Base-by-base conservation (phyloP, 768 basidiomycete species). In the Bullera alba region DNA sequence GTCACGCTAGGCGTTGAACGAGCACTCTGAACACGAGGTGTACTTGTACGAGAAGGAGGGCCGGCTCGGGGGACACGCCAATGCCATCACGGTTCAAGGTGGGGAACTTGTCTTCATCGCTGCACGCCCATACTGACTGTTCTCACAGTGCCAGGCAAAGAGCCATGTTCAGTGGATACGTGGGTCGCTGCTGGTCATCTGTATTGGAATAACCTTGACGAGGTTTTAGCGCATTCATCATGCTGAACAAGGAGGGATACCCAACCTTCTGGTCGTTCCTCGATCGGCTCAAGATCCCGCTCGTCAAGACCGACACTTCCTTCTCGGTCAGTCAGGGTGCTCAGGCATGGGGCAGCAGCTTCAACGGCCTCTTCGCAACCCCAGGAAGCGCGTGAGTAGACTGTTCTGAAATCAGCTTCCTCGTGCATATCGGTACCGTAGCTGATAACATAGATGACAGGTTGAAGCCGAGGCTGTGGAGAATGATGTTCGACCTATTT, bases 111-210 rank as follows among this genome's bases (percentile, higher is more conserved):
- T 39, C 5, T 34, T 32, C 16, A 44, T 29, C 26, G 19, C 37
- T 21, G 37, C n/a, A 34, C 42, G 42, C 23, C 19, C 6, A 14
- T n/a, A 36, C 3, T 35, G 12, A 36, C 26, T 26, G 16, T 42
- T 16, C 17, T 8, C 23, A 19, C 25, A 49, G 48, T n/a, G 28
- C 48, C 48, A 23, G 48, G 48, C 36, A 39, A 49, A 22, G 38
- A 49, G 28, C 23, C 21, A 39, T 49, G 48, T 39, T 30, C 19
- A 23, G 35, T 36, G n/a, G 48, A 49, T 29, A 39, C 38, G 48
- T 49, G 22, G 42, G 48, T 39, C 19, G 12, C 22, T 7, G 21
- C 17, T 43, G 17, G 23, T 16, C 17, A 23, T 6, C n/a, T n/a
- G n/a, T n/a, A n/a, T n/a, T n/a, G n/a, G n/a, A n/a, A n/a, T n/a